Evolutionary conservation across 495 filamentous ascomycete species (phyloP).

Genomic region (Thermothielavioides terrestris): DNA sequence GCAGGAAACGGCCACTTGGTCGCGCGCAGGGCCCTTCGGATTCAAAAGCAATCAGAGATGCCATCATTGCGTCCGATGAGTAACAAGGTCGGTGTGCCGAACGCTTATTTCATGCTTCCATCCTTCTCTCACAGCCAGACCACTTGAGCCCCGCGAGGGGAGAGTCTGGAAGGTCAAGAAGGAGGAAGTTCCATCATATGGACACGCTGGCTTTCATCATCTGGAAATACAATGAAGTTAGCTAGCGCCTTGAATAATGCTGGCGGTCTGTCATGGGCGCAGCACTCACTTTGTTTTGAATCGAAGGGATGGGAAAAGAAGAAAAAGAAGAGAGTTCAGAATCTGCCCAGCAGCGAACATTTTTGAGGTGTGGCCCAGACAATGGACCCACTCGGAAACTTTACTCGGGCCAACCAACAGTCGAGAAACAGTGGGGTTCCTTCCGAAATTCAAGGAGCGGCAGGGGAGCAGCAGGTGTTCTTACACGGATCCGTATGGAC

Average conservation of each 20-base stretch:
- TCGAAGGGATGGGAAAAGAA: conserved; percentile 81
- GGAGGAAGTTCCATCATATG: conserved; percentile 68
- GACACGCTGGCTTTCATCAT: conserved; percentile 99
- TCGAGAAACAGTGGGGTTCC: conserved; percentile 5
- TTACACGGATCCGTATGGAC: no score
- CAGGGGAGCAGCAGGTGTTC: neutral
- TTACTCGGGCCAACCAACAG: conserved; percentile 15
- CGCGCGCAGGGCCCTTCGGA: conserved; percentile 20
- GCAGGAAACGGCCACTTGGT: conserved; percentile 1
- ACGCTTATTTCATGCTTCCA: conserved; percentile 92
- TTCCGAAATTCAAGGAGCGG: neutral
- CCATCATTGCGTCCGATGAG: conserved; percentile 88
- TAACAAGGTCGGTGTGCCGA: conserved; percentile 99
- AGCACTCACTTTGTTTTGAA: conserved; percentile 77
- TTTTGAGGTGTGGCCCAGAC: conserved; percentile 10
- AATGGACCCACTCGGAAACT: conserved; percentile 12
- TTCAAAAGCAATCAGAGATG: conserved; percentile 79
- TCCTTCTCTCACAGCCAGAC: conserved; percentile 56
- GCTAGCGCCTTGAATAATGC: no score
- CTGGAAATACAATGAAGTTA: no score
- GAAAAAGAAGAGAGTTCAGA: conserved; percentile 28
- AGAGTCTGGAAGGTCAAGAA: conserved; percentile 64
- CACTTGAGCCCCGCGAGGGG: conserved; percentile 80
- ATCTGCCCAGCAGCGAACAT: conserved; percentile 3
- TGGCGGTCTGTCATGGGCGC: conserved; percentile 5